Percentiles rank a stretch among this genome's conserved stretches.
Evolutionary conservation across 192 early-diverging fungal species (phyloP).

Genomic region (Diversispora epigaea): DNA sequence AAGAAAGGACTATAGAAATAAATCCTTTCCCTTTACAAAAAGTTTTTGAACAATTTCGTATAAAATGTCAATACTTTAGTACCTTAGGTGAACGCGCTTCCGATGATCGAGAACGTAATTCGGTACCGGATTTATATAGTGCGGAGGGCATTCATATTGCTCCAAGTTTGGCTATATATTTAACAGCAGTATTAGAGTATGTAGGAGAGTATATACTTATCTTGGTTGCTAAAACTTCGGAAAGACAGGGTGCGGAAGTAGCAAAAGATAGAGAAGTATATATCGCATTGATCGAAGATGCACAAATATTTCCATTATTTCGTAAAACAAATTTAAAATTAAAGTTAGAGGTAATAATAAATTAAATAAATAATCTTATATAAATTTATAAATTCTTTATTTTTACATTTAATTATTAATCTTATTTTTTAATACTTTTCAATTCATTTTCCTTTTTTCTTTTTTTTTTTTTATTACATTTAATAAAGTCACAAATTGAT

Average conservation of each 20-base stretch:
- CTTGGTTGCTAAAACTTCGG: constrained; percentile 47
- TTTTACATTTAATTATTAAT: not conserved
- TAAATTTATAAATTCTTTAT: not conserved
- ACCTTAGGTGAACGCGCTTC: constrained; percentile 46
- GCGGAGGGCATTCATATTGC: constrained; percentile 39
- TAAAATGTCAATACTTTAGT: constrained; percentile 56
- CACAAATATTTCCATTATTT: constrained; percentile 52
- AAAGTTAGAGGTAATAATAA: constrained; percentile 46
- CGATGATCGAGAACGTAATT: not conserved
- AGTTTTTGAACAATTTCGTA: constrained; percentile 51
- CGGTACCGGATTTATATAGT: constrained; percentile 34
- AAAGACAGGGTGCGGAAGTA: constrained; percentile 50
- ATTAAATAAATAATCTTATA: not conserved
- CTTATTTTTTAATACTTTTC: not conserved
- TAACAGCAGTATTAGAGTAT: constrained; percentile 59
- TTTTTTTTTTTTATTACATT: not conserved
- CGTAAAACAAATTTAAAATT: constrained; percentile 50
- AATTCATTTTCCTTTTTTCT: not conserved
- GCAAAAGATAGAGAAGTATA: constrained; percentile 57
- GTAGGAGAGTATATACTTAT: constrained; percentile 58
- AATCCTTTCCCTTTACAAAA: constrained; percentile 37
- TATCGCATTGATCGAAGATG: constrained; percentile 50
- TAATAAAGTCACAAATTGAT: not conserved
- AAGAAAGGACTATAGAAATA: constrained; percentile 35
- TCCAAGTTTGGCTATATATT: constrained; percentile 57